A percentile compares a stretch with the other conserved stretches of the same genome.
Conservation (phyloP, 352 stramenopile species). For the Pythium myriotylum region DNA sequence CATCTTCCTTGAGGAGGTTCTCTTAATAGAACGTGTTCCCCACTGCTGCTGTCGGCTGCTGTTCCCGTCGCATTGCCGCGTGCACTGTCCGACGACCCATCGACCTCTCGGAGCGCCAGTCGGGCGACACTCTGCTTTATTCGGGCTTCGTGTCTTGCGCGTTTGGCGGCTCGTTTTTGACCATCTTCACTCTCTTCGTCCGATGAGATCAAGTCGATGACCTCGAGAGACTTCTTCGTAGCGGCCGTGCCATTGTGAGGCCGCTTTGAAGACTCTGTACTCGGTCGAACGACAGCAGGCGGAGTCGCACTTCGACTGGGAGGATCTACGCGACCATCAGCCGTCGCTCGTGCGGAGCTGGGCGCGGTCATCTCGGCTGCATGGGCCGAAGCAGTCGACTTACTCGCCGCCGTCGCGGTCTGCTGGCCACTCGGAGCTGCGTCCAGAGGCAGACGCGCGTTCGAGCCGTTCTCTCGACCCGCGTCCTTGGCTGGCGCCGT, state of each 20-base stretch:
- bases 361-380: no score
- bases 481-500: no score
- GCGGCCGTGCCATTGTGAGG: constrained; percentile 3
- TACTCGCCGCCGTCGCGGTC: no score
- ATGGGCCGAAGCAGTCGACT: neutral
- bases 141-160: neutral
- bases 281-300: no score
- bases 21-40: neutral
- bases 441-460: no score
- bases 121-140: constrained; percentile 2
- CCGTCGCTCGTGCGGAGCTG: neutral
- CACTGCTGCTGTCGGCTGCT: neutral
- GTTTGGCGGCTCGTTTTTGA: constrained; percentile 5
- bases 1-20: neutral
- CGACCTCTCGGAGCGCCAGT: neutral
- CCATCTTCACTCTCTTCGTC: constrained; percentile 28
- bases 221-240: constrained; percentile 15
- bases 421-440: no score
- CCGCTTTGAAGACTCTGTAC: neutral
- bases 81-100: neutral
- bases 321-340: no score
- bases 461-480: no score
- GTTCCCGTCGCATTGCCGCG: neutral
- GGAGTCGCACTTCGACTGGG: neutral
- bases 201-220: constrained; percentile 44